These are phyloP conservation scores for Auriscalpium orientale DNA, from an alignment of 768 basidiomycete genomes.

Conservation along the genomic window DNA sequence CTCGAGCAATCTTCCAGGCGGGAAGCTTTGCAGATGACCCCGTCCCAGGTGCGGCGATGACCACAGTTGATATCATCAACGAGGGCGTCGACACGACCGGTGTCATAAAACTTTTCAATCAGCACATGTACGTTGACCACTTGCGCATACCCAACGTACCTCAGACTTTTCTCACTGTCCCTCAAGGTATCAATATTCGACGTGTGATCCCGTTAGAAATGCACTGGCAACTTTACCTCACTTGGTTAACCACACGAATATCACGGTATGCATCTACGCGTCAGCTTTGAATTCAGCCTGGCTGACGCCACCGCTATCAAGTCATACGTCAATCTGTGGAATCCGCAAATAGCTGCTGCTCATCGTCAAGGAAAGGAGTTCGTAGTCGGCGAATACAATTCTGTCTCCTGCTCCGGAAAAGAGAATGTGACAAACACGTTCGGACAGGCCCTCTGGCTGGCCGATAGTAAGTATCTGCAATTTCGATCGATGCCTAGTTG, in stretches of 20 bases:
- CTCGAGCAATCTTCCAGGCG: slow-evolving; percentile 16
- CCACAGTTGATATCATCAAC: slow-evolving; percentile 20
- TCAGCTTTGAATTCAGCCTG: background rate
- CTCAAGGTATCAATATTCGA: slow-evolving; percentile 26
- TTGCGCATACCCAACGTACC: no score
- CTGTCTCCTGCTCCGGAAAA: slow-evolving; percentile 26
- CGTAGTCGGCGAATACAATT: slow-evolving; percentile 25
- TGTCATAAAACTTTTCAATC: slow-evolving; percentile 22
- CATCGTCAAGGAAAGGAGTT: slow-evolving; percentile 17
- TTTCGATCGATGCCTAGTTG: background rate
- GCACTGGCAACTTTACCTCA: slow-evolving; percentile 25
- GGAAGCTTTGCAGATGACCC: slow-evolving; percentile 21
- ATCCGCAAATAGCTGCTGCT: slow-evolving; percentile 26
- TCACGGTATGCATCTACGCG: slow-evolving; percentile 18
- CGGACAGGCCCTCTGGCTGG: slow-evolving; percentile 27
- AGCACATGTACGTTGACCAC: slow-evolving; percentile 18
- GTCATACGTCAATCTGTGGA: slow-evolving; percentile 26
- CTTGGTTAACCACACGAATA: slow-evolving; percentile 26
- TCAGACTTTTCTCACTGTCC: no score
- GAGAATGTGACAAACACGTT: slow-evolving; percentile 28
- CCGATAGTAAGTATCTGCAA: slow-evolving; percentile 18
- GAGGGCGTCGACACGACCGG: slow-evolving; percentile 19
- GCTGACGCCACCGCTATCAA: background rate
- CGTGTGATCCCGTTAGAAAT: slow-evolving; percentile 24
- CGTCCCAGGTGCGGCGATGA: slow-evolving; percentile 19